Evolutionary conservation across 2,329 filamentous ascomycete genomes (phyloP).

Genomic region (Colletotrichum coccodes): DNA sequence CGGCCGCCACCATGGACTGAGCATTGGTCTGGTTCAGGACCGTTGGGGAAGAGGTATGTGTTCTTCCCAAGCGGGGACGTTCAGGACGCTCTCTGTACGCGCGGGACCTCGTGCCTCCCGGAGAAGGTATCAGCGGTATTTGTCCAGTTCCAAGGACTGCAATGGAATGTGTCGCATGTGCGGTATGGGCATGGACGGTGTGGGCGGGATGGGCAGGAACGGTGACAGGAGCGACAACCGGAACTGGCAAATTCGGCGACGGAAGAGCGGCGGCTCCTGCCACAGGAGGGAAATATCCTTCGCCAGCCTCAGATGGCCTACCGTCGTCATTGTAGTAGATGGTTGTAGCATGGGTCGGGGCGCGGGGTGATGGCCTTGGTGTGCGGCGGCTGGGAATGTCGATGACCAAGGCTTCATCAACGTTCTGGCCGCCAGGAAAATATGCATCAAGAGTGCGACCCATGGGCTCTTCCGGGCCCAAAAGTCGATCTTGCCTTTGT

Average conservation of each 20-base stretch:
- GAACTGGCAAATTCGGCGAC: constrained; percentile 51
- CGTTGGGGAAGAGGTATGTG: constrained; percentile 86
- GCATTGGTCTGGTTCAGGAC: constrained; percentile 62
- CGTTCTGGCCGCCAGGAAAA: constrained; percentile 86
- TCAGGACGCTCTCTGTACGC: constrained; percentile 66
- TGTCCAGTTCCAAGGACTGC: constrained; percentile 84
- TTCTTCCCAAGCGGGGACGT: constrained; percentile 71
- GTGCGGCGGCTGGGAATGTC: constrained; percentile 83
- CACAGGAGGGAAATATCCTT: constrained; percentile 85
- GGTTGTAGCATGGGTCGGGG: constrained; percentile 54
- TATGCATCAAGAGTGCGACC: constrained; percentile 80
- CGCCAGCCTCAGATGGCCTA: constrained; percentile 73
- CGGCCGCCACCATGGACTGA: constrained; percentile 45
- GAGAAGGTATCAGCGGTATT: constrained; percentile 83
- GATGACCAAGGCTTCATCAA: constrained; percentile 91
- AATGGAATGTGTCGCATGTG: constrained; percentile 71
- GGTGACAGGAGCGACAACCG: constrained; percentile 49
- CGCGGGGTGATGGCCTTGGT: constrained; percentile 81
- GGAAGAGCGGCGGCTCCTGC: constrained; percentile 50
- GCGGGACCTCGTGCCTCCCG: constrained; percentile 71
- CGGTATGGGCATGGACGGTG: constrained; percentile 34
- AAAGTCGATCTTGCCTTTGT: constrained; percentile 69
- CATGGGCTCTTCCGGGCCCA: constrained; percentile 90
- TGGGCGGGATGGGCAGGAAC: constrained; percentile 37
- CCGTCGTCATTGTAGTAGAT: constrained; percentile 71